Conservation (phyloP, 306 rosid species). For the Vigna angularis region DNA sequence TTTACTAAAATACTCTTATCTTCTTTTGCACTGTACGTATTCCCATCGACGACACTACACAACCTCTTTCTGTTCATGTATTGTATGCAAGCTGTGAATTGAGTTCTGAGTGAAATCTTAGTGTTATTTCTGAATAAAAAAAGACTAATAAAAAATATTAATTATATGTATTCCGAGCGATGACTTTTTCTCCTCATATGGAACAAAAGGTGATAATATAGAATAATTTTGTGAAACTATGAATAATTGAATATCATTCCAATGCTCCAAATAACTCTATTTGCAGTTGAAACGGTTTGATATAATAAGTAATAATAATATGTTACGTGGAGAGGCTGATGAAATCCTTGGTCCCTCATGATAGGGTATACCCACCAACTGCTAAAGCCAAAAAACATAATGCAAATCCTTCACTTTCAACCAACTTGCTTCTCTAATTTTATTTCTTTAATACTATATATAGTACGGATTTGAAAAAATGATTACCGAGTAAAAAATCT, state of each 20-base stretch:
- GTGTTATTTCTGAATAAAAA: no score
- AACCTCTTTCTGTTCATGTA: no score
- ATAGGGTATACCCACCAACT: conserved; percentile 1
- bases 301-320: not conserved
- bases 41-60: no score
- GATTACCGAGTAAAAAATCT: no score
- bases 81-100: no score
- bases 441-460: not conserved
- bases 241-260: not conserved
- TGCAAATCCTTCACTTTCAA: not conserved
- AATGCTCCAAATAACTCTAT: not conserved
- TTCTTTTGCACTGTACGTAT: no score
- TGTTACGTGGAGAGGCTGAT: not conserved
- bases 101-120: no score
- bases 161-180: not conserved
- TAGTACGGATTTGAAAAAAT: no score
- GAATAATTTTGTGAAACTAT: not conserved
- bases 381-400: not conserved
- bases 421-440: not conserved
- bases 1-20: no score
- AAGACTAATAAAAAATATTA: not conserved
- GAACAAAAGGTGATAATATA: not conserved
- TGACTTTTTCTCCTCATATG: not conserved
- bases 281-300: not conserved
- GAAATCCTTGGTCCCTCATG: not conserved